Percentiles rank a stretch among this genome's conserved stretches.
phyloP scores from a whole-genome alignment of 2,329 filamentous ascomycete genomes.

The Trichoderma afroharzianum region DNA sequence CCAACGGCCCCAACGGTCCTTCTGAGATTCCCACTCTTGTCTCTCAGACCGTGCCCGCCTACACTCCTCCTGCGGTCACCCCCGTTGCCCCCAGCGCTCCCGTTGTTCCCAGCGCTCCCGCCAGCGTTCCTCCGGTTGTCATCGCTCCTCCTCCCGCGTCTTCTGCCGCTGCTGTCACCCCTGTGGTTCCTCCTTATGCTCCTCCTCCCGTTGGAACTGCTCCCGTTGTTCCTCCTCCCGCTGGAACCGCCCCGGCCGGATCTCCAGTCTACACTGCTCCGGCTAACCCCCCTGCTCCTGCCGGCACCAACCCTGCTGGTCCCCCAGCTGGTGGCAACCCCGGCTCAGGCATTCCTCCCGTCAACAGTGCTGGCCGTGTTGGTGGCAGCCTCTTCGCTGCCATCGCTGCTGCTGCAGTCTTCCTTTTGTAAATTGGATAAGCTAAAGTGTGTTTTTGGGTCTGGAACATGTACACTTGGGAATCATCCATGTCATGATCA shows the following conservation, averaged over 20 bases:
- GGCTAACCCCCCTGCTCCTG: slow-evolving; percentile 28
- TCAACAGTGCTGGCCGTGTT: slow-evolving; percentile 32
- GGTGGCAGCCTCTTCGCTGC: slow-evolving; percentile 29
- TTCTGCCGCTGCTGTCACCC: not conserved
- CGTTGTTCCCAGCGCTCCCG: not conserved
- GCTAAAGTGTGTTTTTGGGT: slow-evolving; percentile 15
- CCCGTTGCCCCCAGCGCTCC: slow-evolving; percentile 1
- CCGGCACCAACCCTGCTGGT: slow-evolving; percentile 8
- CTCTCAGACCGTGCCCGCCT: slow-evolving; percentile 9
- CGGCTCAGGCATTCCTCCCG: not conserved
- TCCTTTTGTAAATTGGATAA: slow-evolving; percentile 32
- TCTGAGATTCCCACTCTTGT: slow-evolving; percentile 27
- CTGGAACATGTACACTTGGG: slow-evolving; percentile 7
- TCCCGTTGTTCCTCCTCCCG: slow-evolving; percentile 12
- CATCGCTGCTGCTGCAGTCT: slow-evolving; percentile 31
- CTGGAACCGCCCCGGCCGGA: slow-evolving; percentile 9
- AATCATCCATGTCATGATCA: slow-evolving; percentile 5
- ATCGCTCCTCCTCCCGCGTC: slow-evolving; percentile 10
- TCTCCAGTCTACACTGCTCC: slow-evolving; percentile 18
- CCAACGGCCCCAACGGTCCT: slow-evolving; percentile 25
- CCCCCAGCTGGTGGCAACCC: slow-evolving; percentile 2
- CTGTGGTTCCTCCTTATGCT: not conserved
- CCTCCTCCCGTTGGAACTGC: slow-evolving; percentile 17
- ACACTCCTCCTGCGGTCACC: not conserved
- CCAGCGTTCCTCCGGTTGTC: slow-evolving; percentile 1